A percentile compares a stretch with the other conserved stretches of the same genome.
Conservation (phyloP, 257 asterid genomes). For the Leonotis leonurus region DNA sequence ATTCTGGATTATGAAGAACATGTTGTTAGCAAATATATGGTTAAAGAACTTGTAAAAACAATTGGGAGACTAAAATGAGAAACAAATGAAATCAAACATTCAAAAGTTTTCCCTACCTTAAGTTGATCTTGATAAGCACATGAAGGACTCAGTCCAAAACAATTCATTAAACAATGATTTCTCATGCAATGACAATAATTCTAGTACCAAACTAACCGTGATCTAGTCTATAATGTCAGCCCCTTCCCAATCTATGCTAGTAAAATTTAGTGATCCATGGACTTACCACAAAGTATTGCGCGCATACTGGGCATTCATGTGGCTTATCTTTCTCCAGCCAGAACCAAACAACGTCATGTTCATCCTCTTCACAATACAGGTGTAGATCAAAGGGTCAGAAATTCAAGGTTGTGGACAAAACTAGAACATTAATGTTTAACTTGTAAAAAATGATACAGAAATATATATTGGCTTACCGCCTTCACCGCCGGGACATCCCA, state of each 20-base stretch:
- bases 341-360: conserved; percentile 98
- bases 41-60: neutral
- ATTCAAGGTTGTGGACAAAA: neutral
- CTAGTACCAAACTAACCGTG: neutral
- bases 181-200: neutral
- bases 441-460: neutral
- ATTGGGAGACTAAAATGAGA: neutral
- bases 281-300: conserved; percentile 88
- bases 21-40: neutral
- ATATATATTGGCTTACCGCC: conserved; percentile 56
- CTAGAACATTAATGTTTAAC: neutral
- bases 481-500: conserved; percentile 99
- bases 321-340: conserved; percentile 96
- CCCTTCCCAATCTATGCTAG: too few relatives aligned
- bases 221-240: neutral
- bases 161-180: too few relatives aligned
- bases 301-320: conserved; percentile 93
- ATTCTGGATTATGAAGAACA: neutral
- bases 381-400: conserved; percentile 12
- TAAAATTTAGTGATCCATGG: neutral
- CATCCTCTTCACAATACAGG: conserved; percentile 63
- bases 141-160: too few relatives aligned
- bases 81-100: neutral
- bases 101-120: neutral
- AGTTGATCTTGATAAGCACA: neutral